Evolutionary conservation across 169 alveolate genomes (phyloP), one percentile per base, ranked within the genome.

Genomic region (Plasmodium knowlesi): DNA sequence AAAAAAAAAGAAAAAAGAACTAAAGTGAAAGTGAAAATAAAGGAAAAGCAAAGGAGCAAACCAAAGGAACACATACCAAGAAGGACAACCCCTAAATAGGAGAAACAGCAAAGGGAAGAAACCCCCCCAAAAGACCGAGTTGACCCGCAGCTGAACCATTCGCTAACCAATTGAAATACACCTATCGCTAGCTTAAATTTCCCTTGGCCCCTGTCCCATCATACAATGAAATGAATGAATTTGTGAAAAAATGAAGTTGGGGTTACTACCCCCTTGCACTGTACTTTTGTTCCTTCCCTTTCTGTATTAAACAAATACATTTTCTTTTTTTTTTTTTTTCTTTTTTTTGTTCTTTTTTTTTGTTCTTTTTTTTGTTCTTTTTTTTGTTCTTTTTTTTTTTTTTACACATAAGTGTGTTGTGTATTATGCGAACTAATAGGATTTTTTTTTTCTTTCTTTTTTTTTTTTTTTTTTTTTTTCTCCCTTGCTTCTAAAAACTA

Each of bases 391-490:
- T 19, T 61, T 61, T 61, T 61, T 19, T 61, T 61, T 19, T 61
- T 61, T 61, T n/a, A 1, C 76, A 2, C 76, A 61, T 25, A 61
- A 19, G 76, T 61, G 76, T 61, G 76, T 61, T 46, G 57, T 25
- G 34, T 61, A 19, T 61, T 61, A 61, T 25, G 76, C 76, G 16
- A 61, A 25, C 37, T 61, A 34, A 25, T 22, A 19, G 34, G 34
- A 61, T 32, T 5, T 25, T 61, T 61, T 61, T 61, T 22, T 19
- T 61, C 19, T 61, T 61, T 5, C 0, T 19, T 16, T 57, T 57
- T 57, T 16, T 54, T 61, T 61, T 61, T 61, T 82, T 82, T 82
- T 82, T 30, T 3, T n/a, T n/a, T n/a, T n/a, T n/a, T n/a, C n/a
- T n/a, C n/a, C 71, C 41, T 14, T 12, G 54, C 22, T 22, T 53